Base-by-base conservation (phyloP, 305 asterid genomes). In the Fraxinus floribunda region DNA sequence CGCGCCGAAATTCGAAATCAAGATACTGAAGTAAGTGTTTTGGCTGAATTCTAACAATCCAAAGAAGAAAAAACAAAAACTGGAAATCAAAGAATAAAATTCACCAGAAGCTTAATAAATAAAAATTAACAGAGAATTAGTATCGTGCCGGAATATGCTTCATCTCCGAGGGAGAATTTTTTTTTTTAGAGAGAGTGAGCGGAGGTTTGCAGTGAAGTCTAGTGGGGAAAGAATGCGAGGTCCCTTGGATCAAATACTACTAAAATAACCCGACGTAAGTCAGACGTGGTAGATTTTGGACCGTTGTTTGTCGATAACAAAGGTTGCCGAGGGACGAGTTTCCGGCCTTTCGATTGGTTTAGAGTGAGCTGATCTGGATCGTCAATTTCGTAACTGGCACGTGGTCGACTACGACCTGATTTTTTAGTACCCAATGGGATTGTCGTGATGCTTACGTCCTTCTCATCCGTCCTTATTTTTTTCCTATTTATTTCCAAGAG, bases 221-320 rank as follows among this genome's bases (percentile, higher is more conserved):
- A 44, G 10, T 44, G n/a, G 15, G 46, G n/a, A 44, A 44, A 75
- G 84, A 82, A 78, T 75, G 82, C 62, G 91, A 87, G 89, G 87
- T 89, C 92, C 92, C 92, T 87, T 82, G 92, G 93, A 88, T 92
- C 93, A 89, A 90, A 85, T 86, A 88, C 57, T 88, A 88, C 89
- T 22, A 22, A 22, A 86, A 86, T 77, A 92, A 88, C 88, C 86
- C 68, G 89, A 86, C 79, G 84, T 73, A 5, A 5, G 86, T 4
- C 71, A 83, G 88, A 88, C 91, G 92, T 92, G 94, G 97, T 75
- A 2, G 83, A 64, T 4, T 77, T 0, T 75, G 78, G 88, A 26
- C 93, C 92, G 90, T 91, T 80, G 75, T 78, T 80, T 86, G 77
- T 83, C 84, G 97, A 91, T 91, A 92, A 87, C 88, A 36, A 52